These are phyloP conservation scores for Xylariomycetidae sp. DNA, from an alignment of 2,329 filamentous ascomycete species.

Conservation along the genomic window DNA sequence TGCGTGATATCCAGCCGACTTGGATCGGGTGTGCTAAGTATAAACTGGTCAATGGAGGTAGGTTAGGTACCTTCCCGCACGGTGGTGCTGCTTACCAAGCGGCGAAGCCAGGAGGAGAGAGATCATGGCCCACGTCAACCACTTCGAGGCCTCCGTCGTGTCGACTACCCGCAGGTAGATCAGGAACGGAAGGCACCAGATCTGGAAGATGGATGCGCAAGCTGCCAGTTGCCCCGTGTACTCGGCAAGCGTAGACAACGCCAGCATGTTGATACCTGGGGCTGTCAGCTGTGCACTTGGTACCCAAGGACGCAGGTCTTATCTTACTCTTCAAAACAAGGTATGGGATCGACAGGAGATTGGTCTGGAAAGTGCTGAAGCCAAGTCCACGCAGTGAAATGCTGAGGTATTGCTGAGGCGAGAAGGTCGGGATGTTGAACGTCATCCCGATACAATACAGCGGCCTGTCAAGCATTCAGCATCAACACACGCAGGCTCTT, in stretches of 20 bases:
- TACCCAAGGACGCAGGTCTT: no score
- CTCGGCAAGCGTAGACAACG: conserved; percentile 34
- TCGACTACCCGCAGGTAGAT: conserved; percentile 41
- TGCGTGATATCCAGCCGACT: conserved; percentile 37
- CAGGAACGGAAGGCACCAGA: conserved; percentile 58
- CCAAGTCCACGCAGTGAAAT: conserved; percentile 44
- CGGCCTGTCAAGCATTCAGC: conserved; percentile 11
- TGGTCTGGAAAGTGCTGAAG: conserved; percentile 48
- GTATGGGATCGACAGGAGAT: conserved; percentile 47
- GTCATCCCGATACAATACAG: conserved; percentile 35
- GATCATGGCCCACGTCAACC: conserved; percentile 37
- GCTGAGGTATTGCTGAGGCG: conserved; percentile 43
- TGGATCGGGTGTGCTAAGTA: conserved; percentile 19
- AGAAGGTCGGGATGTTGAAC: conserved; percentile 41
- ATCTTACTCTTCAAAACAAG: conserved; percentile 27
- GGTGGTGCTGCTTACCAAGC: conserved; percentile 32
- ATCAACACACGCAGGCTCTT: background rate
- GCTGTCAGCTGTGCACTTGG: conserved; percentile 1
- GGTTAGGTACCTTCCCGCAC: no score
- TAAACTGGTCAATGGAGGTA: no score
- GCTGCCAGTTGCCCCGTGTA: conserved; percentile 44
- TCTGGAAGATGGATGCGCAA: conserved; percentile 40
- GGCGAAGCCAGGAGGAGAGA: conserved; percentile 35
- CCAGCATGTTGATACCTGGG: conserved; percentile 30
- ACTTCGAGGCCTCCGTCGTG: conserved; percentile 32